phyloP scores from a whole-genome alignment of 2,329 filamentous ascomycete genomes.

The Bisporella sp. region DNA sequence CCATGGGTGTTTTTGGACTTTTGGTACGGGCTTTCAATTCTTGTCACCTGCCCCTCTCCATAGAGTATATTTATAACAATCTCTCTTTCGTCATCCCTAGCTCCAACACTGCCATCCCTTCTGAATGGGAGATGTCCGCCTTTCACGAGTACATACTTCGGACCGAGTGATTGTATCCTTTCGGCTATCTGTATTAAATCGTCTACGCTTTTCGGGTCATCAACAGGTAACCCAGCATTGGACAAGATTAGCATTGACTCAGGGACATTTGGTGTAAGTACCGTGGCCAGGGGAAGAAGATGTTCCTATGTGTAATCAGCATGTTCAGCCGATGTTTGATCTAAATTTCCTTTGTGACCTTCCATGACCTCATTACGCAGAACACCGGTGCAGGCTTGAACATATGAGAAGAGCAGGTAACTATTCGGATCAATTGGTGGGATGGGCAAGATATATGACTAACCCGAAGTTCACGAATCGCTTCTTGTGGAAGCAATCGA shows the following conservation, averaged over 20 bases:
- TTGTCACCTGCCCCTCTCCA: conserved; percentile 48
- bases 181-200: conserved; percentile 65
- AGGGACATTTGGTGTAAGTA: conserved; percentile 72
- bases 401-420: too few species aligned
- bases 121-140: conserved; percentile 83
- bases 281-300: conserved; percentile 58
- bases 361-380: too few species aligned
- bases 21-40: conserved; percentile 66
- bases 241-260: conserved; percentile 62
- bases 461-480: not conserved
- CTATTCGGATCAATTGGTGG: too few species aligned
- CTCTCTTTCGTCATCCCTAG: conserved; percentile 49
- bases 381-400: too few species aligned
- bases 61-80: conserved; percentile 73
- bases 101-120: conserved; percentile 52
- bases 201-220: conserved; percentile 47
- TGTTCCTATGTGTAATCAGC: conserved; percentile 55
- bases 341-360: too few species aligned
- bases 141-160: conserved; percentile 78
- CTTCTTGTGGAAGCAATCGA: conserved; percentile 46
- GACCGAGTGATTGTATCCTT: conserved; percentile 59
- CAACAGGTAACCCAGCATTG: conserved; percentile 35
- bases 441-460: too few species aligned
- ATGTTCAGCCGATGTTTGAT: conserved; percentile 32
- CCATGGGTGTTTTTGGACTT: conserved; percentile 81